These are phyloP conservation scores for Cladosporium sp. DNA, from an alignment of 2,329 filamentous ascomycete species.

Conservation along the genomic window DNA sequence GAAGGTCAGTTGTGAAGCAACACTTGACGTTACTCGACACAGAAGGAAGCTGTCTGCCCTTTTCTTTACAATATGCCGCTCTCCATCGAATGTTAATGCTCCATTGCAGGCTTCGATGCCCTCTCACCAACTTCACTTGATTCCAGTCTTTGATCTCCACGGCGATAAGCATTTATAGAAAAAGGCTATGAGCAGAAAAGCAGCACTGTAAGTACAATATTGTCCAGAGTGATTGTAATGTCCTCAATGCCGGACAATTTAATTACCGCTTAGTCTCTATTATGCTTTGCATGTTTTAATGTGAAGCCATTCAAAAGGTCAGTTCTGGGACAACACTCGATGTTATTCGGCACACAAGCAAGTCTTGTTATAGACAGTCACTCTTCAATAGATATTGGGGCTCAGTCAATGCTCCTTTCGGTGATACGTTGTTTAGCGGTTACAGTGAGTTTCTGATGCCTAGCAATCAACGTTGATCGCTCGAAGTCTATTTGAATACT, in stretches of 20 bases:
- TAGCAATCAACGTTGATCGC: neutral
- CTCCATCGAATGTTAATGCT: neutral
- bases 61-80: neutral
- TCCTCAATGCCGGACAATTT: too few species aligned
- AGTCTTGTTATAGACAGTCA: neutral
- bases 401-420: neutral
- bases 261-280: too few species aligned
- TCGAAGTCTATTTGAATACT: neutral
- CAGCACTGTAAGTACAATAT: too few species aligned
- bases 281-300: neutral
- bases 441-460: neutral
- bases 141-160: too few species aligned
- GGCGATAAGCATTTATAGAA: too few species aligned
- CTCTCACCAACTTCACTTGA: too few species aligned
- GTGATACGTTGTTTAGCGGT: neutral
- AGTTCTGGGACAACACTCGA: neutral
- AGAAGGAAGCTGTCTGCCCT: neutral
- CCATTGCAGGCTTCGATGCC: too few species aligned
- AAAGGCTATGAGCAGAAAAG: too few species aligned
- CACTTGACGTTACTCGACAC: neutral
- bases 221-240: too few species aligned
- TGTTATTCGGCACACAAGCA: neutral
- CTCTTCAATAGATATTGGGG: neutral
- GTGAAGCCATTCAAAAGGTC: neutral
- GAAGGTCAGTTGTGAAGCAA: neutral